Base-by-base conservation (phyloP, 106 monocot genomes). In the Iris macrosiphon region DNA sequence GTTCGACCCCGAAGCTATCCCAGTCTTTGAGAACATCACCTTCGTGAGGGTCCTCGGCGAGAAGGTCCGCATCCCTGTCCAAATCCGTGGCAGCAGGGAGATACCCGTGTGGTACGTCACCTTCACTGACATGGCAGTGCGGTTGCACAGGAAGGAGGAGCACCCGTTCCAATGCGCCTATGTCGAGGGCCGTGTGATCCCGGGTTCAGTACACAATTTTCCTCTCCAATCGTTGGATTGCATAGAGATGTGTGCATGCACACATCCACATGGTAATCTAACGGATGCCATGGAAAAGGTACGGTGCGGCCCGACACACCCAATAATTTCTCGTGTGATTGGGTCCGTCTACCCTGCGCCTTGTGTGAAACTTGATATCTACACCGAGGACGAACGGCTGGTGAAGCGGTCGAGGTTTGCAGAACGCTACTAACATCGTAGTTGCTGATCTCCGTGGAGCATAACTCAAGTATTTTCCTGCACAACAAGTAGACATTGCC, bases 161-260 rank as follows among this genome's bases (percentile, higher is more conserved):
- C 73, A 63, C 23, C 7, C 59, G 3, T 83, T 83, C 61, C 77
- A 83, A 59, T 83, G 83, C 24, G 35, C 83, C 7, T 74, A 57
- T 43, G 77, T 83, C 3, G 38, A 70, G 40, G 83, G 83, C 1
- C 73, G 62, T 30, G 77, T 15, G 29, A n/a, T n/a, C n/a, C n/a
- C n/a, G n/a, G n/a, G n/a, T n/a, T n/a, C n/a, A n/a, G n/a, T n/a
- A n/a, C n/a, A n/a, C n/a, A n/a, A n/a, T n/a, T n/a, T n/a, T n/a
- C n/a, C n/a, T n/a, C n/a, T n/a, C n/a, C n/a, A n/a, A n/a, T n/a
- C n/a, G n/a, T n/a, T n/a, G n/a, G n/a, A n/a, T n/a, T n/a, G n/a
- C n/a, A n/a, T n/a, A n/a, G n/a, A n/a, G n/a, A n/a, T n/a, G n/a
- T n/a, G n/a, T n/a, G n/a, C n/a, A n/a, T n/a, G n/a, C n/a, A n/a